phyloP scores from a whole-genome alignment of 2,329 filamentous ascomycete genomes.

The Pestalotiopsis sp. region DNA sequence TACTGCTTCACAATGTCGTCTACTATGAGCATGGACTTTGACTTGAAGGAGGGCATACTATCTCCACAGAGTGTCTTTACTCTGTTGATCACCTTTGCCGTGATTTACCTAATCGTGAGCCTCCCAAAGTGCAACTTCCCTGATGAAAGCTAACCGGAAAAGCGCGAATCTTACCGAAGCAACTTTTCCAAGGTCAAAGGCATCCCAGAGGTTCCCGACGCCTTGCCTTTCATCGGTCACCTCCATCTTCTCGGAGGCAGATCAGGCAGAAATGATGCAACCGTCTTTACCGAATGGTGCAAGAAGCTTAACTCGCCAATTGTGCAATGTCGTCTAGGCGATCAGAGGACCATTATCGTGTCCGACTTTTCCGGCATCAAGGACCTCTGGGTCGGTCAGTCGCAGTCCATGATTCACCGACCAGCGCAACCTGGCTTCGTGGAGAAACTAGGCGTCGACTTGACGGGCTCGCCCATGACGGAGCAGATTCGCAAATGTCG shows the following conservation, averaged over 20 bases:
- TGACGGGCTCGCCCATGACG: slow-evolving; percentile 24
- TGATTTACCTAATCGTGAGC: not conserved
- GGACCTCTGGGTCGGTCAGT: slow-evolving; percentile 23
- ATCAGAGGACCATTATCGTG: slow-evolving; percentile 23
- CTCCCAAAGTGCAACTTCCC: not conserved
- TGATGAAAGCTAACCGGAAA: not conserved
- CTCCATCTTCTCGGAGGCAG: slow-evolving; percentile 22
- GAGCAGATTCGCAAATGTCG: slow-evolving; percentile 24
- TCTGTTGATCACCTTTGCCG: not conserved
- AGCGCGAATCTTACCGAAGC: slow-evolving; percentile 10
- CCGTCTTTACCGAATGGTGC: slow-evolving; percentile 22
- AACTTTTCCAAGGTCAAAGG: slow-evolving; percentile 17
- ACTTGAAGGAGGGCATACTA: slow-evolving; percentile 1
- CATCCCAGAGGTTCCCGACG: slow-evolving; percentile 18
- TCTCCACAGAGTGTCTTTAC: not conserved
- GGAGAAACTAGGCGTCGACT: slow-evolving; percentile 24
- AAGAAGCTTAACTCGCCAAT: slow-evolving; percentile 15
- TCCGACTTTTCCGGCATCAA: slow-evolving; percentile 21
- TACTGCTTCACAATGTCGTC: slow-evolving; percentile 6
- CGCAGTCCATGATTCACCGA: slow-evolving; percentile 22
- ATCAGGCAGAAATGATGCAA: slow-evolving; percentile 21
- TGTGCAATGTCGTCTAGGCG: slow-evolving; percentile 22
- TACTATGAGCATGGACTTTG: not conserved
- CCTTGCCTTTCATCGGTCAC: slow-evolving; percentile 23
- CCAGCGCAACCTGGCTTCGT: slow-evolving; percentile 26